These are phyloP conservation scores for Deakozyma indianensis DNA, from an alignment of 805 yeast genomes.

Conservation along the genomic window DNA sequence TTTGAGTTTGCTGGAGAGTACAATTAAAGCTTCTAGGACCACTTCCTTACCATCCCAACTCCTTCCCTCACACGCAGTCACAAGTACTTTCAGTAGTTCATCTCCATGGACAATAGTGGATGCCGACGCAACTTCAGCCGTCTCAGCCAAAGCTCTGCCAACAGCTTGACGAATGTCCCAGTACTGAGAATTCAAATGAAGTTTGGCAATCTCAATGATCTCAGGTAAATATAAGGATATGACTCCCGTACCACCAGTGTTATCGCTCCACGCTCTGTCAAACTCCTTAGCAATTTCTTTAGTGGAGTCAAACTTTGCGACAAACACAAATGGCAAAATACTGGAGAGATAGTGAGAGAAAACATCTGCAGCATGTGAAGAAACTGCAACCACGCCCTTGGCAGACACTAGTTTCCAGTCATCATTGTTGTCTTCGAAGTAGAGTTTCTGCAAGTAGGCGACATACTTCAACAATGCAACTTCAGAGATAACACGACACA, in stretches of 20 bases:
- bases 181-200: slow-evolving; percentile 39
- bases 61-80: slow-evolving; percentile 57
- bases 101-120: slow-evolving; percentile 14
- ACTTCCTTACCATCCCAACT: slow-evolving; percentile 82
- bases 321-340: slow-evolving; percentile 63
- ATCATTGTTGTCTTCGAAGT: slow-evolving; percentile 41
- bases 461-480: slow-evolving; percentile 42
- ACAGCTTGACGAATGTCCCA: slow-evolving; percentile 56
- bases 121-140: slow-evolving; percentile 16
- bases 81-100: slow-evolving; percentile 35
- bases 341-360: slow-evolving; percentile 48
- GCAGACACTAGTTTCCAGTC: slow-evolving; percentile 42
- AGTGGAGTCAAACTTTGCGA: slow-evolving; percentile 58
- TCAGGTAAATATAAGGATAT: slow-evolving; percentile 57
- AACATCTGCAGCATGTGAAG: slow-evolving; percentile 53
- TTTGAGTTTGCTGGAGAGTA: slow-evolving; percentile 35
- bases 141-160: slow-evolving; percentile 48
- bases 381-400: slow-evolving; percentile 47
- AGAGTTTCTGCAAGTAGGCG: slow-evolving; percentile 33
- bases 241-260: slow-evolving; percentile 61
- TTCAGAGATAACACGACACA: slow-evolving; percentile 46
- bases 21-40: slow-evolving; percentile 55
- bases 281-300: slow-evolving; percentile 33
- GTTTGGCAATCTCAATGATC: slow-evolving; percentile 38
- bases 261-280: slow-evolving; percentile 61